A percentile compares a stretch with the other conserved stretches of the same genome.
Conservation (phyloP, 2,329 filamentous ascomycete genomes). For the Colletotrichum destructivum region DNA sequence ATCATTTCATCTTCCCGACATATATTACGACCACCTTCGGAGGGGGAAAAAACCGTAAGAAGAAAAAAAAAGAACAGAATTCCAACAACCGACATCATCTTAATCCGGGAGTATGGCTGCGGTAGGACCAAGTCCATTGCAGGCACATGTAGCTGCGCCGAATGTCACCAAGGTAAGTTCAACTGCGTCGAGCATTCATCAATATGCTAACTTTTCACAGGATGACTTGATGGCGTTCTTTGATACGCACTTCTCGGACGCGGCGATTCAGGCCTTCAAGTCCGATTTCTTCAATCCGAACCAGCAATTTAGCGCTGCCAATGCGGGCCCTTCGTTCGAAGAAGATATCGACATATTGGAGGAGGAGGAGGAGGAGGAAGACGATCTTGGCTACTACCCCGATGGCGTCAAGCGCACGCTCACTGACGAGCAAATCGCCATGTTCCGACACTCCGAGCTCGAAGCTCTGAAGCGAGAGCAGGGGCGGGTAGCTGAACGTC, state of each 20-base stretch:
- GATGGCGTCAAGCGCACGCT: slow-evolving; percentile 91
- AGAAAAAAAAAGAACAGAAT: neutral
- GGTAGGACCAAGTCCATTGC: neutral
- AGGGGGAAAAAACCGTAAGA: neutral
- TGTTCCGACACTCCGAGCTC: slow-evolving; percentile 92
- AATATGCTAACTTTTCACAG: slow-evolving; percentile 55
- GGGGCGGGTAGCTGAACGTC: slow-evolving; percentile 51
- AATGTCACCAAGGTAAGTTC: slow-evolving; percentile 36
- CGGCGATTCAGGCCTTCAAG: slow-evolving; percentile 63
- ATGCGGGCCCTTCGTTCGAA: slow-evolving; percentile 46
- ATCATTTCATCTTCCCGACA: neutral
- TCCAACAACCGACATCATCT: neutral
- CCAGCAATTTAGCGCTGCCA: slow-evolving; percentile 44
- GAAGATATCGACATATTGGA: slow-evolving; percentile 52
- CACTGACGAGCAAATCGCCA: slow-evolving; percentile 90
- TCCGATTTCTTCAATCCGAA: slow-evolving; percentile 59
- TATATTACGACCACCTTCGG: neutral
- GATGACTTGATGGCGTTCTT: slow-evolving; percentile 73
- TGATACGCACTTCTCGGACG: slow-evolving; percentile 70
- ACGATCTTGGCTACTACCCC: slow-evolving; percentile 84
- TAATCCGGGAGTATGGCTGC: slow-evolving; percentile 6
- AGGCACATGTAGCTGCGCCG: slow-evolving; percentile 19
- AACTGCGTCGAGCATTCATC: neutral
- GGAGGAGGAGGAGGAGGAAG: slow-evolving; percentile 62
- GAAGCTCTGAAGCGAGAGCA: slow-evolving; percentile 70